Evolutionary conservation across 257 asterid species (phyloP), one percentile per base, ranked within the genome.

Genomic region (Solanum sejunctum): DNA sequence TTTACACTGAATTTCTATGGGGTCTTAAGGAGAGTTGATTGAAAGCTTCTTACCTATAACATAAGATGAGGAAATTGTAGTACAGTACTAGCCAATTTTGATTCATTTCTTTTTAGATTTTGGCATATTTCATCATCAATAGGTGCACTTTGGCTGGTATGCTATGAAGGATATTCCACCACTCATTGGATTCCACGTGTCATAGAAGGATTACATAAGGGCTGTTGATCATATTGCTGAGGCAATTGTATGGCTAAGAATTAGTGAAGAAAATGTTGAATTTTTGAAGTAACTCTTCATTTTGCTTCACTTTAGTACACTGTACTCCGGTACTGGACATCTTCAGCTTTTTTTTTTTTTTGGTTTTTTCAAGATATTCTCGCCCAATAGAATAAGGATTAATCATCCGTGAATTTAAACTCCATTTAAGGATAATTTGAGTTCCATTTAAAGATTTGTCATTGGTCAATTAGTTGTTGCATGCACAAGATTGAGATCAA

Each of bases 241-340:
- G 32, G 81, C 69, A 83, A 82, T 83, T 88, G 89, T 90, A 93
- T 95, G 98, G 97, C 87, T 87, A 88, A 87, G 88, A 89, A 81
- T 85, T 58, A 28, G 64, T 67, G 12, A 18, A 47, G 82, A 60
- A 84, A 85, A 78, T 71, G 56, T n/a, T 43, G 51, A 51, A 51
- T 51, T 77, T 52, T 9, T 0, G 47, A 77, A 77, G 82, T 77
- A 77, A 64, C 47, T 26, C 64, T 77, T 5, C 63, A 5, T 49
- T 39, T 67, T 61, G 69, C 58, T 55, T 8, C 63, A 51, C 64
- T 26, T 52, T 28, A 51, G 80, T 72, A 58, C 85, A n/a, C 87
- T 57, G 61, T 80, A 63, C 89, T 67, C 12, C 11, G 32, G 75
- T 86, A 83, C 84, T 12, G 39, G 51, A 47, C 28, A 15, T 51